Percentiles rank a stretch among this genome's conserved stretches.
Evolutionary conservation across 2,329 filamentous ascomycete genomes (phyloP).

Genomic region (Xylaria hypoxylon): DNA sequence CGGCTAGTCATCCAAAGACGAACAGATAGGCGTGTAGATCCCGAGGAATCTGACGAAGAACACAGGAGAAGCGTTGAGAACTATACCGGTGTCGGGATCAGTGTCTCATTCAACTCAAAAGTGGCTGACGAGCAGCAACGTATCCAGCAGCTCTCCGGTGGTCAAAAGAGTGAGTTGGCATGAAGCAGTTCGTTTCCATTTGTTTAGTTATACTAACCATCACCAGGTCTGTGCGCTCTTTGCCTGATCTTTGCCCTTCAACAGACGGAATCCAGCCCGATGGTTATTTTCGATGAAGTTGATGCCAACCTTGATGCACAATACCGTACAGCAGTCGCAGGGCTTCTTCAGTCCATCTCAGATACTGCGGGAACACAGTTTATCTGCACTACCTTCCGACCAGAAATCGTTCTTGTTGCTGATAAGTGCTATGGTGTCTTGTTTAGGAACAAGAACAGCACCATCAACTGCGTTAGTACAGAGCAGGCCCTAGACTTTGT

Average conservation of each 20-base stretch:
- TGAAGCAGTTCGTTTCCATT: conserved; percentile 23
- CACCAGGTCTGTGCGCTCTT: conserved; percentile 87
- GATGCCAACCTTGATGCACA: conserved; percentile 98
- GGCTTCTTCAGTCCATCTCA: conserved; percentile 84
- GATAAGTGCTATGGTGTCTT: conserved; percentile 98
- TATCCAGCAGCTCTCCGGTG: conserved; percentile 96
- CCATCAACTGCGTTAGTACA: conserved; percentile 87
- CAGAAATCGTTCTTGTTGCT: conserved; percentile 93
- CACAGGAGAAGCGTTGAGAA: conserved; percentile 84
- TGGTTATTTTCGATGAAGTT: conserved; percentile 99
- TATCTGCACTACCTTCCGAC: conserved; percentile 98
- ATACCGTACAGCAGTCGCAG: conserved; percentile 94
- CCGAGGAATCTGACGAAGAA: conserved; percentile 76
- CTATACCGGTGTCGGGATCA: conserved; percentile 95
- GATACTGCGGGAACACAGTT: conserved; percentile 79
- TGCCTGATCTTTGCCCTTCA: conserved; percentile 99
- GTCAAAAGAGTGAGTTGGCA: conserved; percentile 85
- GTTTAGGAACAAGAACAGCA: conserved; percentile 93
- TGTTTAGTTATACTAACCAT: conserved; percentile 37
- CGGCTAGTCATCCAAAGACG: conserved; percentile 92
- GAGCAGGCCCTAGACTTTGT: conserved; percentile 95
- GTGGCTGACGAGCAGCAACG: conserved; percentile 95
- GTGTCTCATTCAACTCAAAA: conserved; percentile 98
- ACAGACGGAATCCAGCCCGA: conserved; percentile 94
- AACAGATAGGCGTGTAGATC: conserved; percentile 75